phyloP scores from a whole-genome alignment of 108 stramenopile genomes.

The Cyclostephanos invisitatus region DNA sequence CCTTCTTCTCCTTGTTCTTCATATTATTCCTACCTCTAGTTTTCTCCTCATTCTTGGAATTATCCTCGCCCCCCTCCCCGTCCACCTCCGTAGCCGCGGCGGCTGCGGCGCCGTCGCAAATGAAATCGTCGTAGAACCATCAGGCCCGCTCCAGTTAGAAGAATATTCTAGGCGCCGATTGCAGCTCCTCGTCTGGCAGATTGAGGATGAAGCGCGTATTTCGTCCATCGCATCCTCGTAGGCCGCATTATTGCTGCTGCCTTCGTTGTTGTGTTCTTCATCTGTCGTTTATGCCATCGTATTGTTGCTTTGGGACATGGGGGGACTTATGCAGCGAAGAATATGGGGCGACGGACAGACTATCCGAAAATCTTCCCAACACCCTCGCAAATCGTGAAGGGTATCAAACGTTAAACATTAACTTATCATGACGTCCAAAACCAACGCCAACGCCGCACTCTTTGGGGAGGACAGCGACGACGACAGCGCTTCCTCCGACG shows the following conservation, averaged over 20 bases:
- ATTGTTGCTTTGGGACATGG: too few relatives aligned
- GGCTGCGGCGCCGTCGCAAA: slow-evolving; percentile 55
- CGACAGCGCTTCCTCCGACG: slow-evolving; percentile 13
- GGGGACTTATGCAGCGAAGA: too few relatives aligned
- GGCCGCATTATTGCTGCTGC: slow-evolving; percentile 22
- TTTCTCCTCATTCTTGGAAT: too few relatives aligned
- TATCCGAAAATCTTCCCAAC: too few relatives aligned
- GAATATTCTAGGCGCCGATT: slow-evolving; percentile 76
- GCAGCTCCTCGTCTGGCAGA: slow-evolving; percentile 76
- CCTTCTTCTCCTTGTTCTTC: background rate
- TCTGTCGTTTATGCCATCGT: too few relatives aligned
- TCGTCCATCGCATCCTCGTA: slow-evolving; percentile 83
- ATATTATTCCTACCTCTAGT: too few relatives aligned
- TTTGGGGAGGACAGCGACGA: slow-evolving; percentile 42
- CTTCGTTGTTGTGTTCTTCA: background rate
- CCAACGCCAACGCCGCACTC: slow-evolving; percentile 22
- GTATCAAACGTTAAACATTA: too few relatives aligned
- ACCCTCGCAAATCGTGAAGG: too few relatives aligned
- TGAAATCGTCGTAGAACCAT: slow-evolving; percentile 92
- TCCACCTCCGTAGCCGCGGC: background rate
- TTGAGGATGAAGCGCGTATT: slow-evolving; percentile 86
- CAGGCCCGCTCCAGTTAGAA: slow-evolving; percentile 91
- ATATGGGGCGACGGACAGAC: too few relatives aligned
- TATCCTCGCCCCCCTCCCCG: background rate
- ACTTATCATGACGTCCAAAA: slow-evolving; percentile 29